These are phyloP conservation scores for Dictyostelium brefeldianum DNA, from an alignment of 78 protist genomes.

Conservation along the genomic window DNA sequence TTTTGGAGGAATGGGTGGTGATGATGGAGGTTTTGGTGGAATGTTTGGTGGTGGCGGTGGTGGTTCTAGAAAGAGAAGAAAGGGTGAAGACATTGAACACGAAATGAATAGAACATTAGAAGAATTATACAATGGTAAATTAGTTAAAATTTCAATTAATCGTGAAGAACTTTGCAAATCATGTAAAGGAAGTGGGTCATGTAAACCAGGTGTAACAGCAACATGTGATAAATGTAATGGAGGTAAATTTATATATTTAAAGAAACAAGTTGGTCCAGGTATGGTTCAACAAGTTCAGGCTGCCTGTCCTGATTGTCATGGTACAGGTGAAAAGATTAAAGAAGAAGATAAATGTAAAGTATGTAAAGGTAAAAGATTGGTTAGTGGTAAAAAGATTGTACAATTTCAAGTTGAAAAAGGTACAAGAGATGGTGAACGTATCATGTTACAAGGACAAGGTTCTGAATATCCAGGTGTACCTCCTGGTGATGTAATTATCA, in stretches of 20 bases:
- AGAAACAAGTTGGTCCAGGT: slow-evolving; percentile 93
- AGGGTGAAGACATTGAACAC: slow-evolving; percentile 62
- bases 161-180: slow-evolving; percentile 52
- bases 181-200: slow-evolving; percentile 48
- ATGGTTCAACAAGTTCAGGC: slow-evolving; percentile 91
- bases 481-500: slow-evolving; percentile 77
- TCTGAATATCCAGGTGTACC: slow-evolving; percentile 65
- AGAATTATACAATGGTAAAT: slow-evolving; percentile 72
- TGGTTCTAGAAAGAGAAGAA: background rate
- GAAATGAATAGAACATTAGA: slow-evolving; percentile 69
- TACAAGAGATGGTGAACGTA: slow-evolving; percentile 77
- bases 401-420: slow-evolving; percentile 84
- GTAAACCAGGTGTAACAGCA: slow-evolving; percentile 65
- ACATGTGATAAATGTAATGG: slow-evolving; percentile 94
- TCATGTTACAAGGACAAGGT: slow-evolving; percentile 52
- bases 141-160: slow-evolving; percentile 57
- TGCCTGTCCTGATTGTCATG: slow-evolving; percentile 57
- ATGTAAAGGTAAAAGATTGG: slow-evolving; percentile 59
- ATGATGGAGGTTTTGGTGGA: slow-evolving; percentile 48
- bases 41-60: slow-evolving; percentile 47
- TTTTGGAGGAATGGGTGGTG: slow-evolving; percentile 75
- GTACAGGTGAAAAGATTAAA: slow-evolving; percentile 54
- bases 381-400: slow-evolving; percentile 63
- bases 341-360: slow-evolving; percentile 65
- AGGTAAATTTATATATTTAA: slow-evolving; percentile 64